Base-by-base conservation (phyloP, 805 yeast species). In the Zygosaccharomyces rouxii region DNA sequence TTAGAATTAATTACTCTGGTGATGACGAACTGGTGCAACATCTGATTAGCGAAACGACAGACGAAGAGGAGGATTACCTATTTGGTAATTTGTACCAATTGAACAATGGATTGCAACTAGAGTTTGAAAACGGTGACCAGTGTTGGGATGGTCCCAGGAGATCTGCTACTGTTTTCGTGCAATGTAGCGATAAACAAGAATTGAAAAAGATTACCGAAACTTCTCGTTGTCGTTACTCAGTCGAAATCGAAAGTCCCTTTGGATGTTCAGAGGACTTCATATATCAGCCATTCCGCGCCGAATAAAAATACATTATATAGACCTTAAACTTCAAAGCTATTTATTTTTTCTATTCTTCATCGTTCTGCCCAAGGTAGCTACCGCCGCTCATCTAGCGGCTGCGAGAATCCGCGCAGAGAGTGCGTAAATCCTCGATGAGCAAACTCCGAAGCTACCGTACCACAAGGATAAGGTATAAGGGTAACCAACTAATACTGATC, bases 141-240 rank as follows among this genome's bases (percentile, higher is more conserved):
- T 94, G 99, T 67, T 92, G 98, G 97, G 87, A 89, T 63, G 99
- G 99, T 0, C 97, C 97, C 4, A 64, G 71, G 25, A 79, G 99
- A 64, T 77, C 84, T 29, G 90, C 88, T 1, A 68, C 64, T 7
- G 83, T 87, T 1, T 71, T 71, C 19, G 61, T 90, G 47, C 70
- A 72, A 14, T 94, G 99, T 68, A 95, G 95, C 0, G 68, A 73
- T 2, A 67, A 71, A 3, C 48, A 84, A 47, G 49, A 52, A 31
- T 55, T 67, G 5, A 51, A 53, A n/a, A 64, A 79, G 3, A 95
- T 92, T 7, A 73, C 83, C 37, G 99, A 94, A 68, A 92, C 94
- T 1, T 95, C 90, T 55, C 88, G 84, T 63, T 94, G 99, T 68
- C 83, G 78, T 52, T 94, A 94, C 63, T 65, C 67, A 42, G 73